Percentiles rank a stretch among this genome's conserved stretches.
Evolutionary conservation across 2,329 filamentous ascomycete genomes (phyloP).

Genomic region (Aspergillus versicolor): DNA sequence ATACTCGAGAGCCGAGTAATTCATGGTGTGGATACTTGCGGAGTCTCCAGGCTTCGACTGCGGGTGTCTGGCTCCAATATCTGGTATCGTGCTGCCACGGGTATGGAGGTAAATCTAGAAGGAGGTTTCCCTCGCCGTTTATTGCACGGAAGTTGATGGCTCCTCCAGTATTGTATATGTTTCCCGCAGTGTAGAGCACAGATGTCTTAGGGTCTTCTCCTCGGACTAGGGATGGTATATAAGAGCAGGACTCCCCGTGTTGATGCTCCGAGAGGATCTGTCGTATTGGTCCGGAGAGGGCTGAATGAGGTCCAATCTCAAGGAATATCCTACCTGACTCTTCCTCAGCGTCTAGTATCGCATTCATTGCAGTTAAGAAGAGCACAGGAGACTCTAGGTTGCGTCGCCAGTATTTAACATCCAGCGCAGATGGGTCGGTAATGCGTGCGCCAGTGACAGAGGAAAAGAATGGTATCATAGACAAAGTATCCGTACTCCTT

Average conservation of each 20-base stretch:
- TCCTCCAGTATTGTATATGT: conserved; percentile 6
- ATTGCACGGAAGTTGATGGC: conserved; percentile 1
- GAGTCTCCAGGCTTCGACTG: conserved; percentile 19
- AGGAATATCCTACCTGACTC: neutral
- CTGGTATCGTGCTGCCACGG: conserved; percentile 22
- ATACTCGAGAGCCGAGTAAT: conserved; percentile 26
- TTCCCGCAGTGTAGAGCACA: conserved; percentile 19
- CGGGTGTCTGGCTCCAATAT: conserved; percentile 22
- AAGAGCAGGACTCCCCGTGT: neutral
- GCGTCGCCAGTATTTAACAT: conserved; percentile 7
- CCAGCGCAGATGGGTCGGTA: neutral
- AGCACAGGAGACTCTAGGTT: conserved; percentile 22
- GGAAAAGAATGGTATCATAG: conserved; percentile 10
- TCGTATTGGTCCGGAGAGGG: conserved; percentile 31
- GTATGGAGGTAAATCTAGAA: conserved; percentile 25
- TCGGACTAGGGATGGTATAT: neutral
- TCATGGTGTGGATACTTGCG: conserved; percentile 18
- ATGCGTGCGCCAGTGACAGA: neutral
- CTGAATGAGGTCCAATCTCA: conserved; percentile 35
- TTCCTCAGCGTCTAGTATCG: neutral
- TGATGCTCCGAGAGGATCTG: conserved; percentile 14
- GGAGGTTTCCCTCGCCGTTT: neutral
- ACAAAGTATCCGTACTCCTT: neutral
- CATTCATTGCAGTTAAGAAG: conserved; percentile 1
- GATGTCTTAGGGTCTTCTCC: neutral